These are phyloP conservation scores for Erodium maritimum DNA, from an alignment of 345 rosid species.

Conservation along the genomic window DNA sequence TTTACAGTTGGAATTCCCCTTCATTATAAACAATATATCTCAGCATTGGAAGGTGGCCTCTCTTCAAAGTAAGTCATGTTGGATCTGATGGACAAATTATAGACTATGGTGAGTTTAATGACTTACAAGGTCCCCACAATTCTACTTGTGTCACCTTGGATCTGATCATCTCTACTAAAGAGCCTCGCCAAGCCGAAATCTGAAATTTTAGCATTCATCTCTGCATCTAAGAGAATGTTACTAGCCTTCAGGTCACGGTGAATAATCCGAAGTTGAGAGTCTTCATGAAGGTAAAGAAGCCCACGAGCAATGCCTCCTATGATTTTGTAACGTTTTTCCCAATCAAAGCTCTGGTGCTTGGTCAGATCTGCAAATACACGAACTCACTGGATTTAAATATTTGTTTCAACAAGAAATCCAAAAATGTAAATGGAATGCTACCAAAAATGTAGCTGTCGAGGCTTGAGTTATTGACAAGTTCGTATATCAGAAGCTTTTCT, in stretches of 20 bases:
- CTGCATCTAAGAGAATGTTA: constrained; percentile 16
- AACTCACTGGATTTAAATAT: background rate
- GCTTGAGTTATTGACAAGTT: constrained; percentile 22
- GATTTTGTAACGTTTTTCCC: constrained; percentile 16
- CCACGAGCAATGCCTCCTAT: constrained; percentile 17
- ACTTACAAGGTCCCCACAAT: constrained; percentile 23
- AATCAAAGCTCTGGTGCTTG: constrained; percentile 5
- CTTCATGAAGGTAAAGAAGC: constrained; percentile 17
- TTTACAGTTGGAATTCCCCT: too few relatives aligned
- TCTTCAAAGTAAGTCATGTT: too few relatives aligned
- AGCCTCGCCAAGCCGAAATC: constrained; percentile 23
- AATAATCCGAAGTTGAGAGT: constrained; percentile 14
- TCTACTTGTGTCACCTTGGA: constrained; percentile 2
- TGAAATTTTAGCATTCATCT: constrained; percentile 21
- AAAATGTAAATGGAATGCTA: background rate
- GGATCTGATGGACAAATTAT: too few relatives aligned
- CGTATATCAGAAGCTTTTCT: constrained; percentile 25
- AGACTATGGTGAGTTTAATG: too few relatives aligned
- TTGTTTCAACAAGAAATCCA: background rate
- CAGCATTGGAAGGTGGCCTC: too few relatives aligned
- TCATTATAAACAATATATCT: too few relatives aligned
- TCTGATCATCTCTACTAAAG: constrained; percentile 8
- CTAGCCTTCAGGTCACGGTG: constrained; percentile 23
- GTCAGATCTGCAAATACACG: background rate
- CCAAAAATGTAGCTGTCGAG: constrained; percentile 18